phyloP scores from a whole-genome alignment of 805 yeast genomes.

The Candida hungchunana region DNA sequence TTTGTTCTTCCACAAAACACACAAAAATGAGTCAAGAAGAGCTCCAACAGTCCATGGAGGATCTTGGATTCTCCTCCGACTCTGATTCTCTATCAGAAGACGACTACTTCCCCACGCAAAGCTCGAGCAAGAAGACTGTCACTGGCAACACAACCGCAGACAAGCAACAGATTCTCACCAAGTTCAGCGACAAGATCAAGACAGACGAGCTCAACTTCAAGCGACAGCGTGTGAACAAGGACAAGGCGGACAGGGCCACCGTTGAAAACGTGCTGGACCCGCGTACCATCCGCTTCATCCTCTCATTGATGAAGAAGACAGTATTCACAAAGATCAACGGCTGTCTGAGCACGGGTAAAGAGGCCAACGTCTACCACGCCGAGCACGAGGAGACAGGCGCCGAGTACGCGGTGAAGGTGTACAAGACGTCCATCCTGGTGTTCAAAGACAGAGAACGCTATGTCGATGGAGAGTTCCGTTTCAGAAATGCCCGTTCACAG shows the following conservation, averaged over 20 bases:
- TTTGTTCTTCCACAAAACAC: too few relatives aligned
- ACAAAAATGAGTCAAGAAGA: too few relatives aligned
- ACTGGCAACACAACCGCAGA: conserved; percentile 24
- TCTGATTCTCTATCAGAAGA: too few relatives aligned
- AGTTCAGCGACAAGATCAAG: conserved; percentile 60
- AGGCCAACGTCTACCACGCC: conserved; percentile 97
- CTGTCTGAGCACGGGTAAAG: conserved; percentile 94
- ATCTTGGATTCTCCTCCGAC: too few relatives aligned
- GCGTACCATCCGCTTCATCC: conserved; percentile 78
- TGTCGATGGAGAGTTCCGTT: conserved; percentile 93
- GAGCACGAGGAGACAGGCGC: conserved; percentile 36
- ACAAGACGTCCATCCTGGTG: conserved; percentile 94
- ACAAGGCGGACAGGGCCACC: conserved; percentile 91
- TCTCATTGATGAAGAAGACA: conserved; percentile 79
- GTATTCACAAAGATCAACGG: conserved; percentile 84
- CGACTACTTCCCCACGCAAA: too few relatives aligned
- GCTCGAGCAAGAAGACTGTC: too few relatives aligned
- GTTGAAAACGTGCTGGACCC: conserved; percentile 97
- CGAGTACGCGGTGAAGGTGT: conserved; percentile 87
- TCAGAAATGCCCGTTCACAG: conserved; percentile 77
- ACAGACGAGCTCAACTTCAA: conserved; percentile 53
- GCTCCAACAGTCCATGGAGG: too few relatives aligned
- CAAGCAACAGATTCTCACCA: conserved; percentile 51
- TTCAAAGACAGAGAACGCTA: conserved; percentile 95
- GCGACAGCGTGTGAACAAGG: conserved; percentile 61